phyloP scores from a whole-genome alignment of 2,329 filamentous ascomycete species.

The Ophiostoma quercus region DNA sequence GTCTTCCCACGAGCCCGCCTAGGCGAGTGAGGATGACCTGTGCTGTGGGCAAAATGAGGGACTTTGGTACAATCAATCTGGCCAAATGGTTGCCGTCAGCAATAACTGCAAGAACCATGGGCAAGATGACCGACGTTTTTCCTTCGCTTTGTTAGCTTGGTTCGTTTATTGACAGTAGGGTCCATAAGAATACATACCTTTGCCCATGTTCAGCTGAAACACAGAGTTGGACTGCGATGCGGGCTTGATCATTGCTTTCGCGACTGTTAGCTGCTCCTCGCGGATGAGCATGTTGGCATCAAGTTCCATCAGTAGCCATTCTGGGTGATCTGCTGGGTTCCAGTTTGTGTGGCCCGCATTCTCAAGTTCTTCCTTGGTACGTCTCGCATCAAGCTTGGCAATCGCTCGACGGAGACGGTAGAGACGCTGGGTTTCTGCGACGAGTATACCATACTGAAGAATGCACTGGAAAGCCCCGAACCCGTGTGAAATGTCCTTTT shows the following conservation, averaged over 20 bases:
- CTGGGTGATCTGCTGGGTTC: conserved; percentile 48
- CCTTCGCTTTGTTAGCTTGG: conserved; percentile 34
- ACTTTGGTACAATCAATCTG: conserved; percentile 52
- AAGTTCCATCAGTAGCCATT: conserved; percentile 64
- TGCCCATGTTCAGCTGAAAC: conserved; percentile 63
- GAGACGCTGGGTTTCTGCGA: conserved; percentile 44
- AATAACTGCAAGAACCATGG: conserved; percentile 45
- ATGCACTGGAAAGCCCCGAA: conserved; percentile 38
- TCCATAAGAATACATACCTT: conserved; percentile 33
- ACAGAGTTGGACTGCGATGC: conserved; percentile 51
- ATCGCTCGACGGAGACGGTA: conserved; percentile 39
- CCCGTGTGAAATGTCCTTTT: conserved; percentile 31
- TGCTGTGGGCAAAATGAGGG: conserved; percentile 53
- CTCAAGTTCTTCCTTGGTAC: conserved; percentile 39
- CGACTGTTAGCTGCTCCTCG: conserved; percentile 57
- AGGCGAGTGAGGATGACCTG: conserved; percentile 52
- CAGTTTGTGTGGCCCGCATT: conserved; percentile 54
- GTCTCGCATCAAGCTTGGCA: conserved; percentile 29
- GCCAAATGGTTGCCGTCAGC: conserved; percentile 45
- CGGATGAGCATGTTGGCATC: conserved; percentile 60
- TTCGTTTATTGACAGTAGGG: neutral
- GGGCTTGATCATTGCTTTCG: conserved; percentile 54
- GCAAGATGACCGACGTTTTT: conserved; percentile 54
- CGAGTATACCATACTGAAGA: conserved; percentile 39
- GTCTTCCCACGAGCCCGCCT: conserved; percentile 49